Evolutionary conservation across 495 filamentous ascomycete species (phyloP).

Genomic region (Hypoxylon subgilvum): DNA sequence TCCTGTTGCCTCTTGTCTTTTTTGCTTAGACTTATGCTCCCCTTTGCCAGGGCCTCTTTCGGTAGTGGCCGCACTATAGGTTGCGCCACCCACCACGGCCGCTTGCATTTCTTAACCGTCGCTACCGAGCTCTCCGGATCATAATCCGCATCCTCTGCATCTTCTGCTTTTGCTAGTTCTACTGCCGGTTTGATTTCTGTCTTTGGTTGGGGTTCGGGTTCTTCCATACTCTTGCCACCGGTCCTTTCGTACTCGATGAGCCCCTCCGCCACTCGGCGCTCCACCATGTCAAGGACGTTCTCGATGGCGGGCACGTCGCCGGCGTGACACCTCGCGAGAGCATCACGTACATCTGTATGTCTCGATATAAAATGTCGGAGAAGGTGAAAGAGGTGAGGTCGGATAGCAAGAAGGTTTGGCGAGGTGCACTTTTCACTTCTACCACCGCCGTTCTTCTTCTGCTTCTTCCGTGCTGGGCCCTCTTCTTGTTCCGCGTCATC

Average conservation of each 20-base stretch:
- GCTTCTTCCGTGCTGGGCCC: slow-evolving; percentile 62
- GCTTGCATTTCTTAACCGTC: slow-evolving; percentile 70
- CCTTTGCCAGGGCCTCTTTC: slow-evolving; percentile 83
- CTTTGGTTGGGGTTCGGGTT: slow-evolving; percentile 46
- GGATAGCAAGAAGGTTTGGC: slow-evolving; percentile 82
- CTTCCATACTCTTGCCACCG: slow-evolving; percentile 61
- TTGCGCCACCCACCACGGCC: slow-evolving; percentile 93
- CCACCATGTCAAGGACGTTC: slow-evolving; percentile 61
- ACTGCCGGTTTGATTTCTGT: slow-evolving; percentile 36
- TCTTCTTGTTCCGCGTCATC: slow-evolving; percentile 44
- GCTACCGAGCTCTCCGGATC: slow-evolving; percentile 65
- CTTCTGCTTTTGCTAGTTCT: slow-evolving; percentile 27
- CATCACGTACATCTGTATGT: slow-evolving; percentile 81
- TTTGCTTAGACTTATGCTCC: slow-evolving; percentile 70
- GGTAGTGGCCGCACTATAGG: slow-evolving; percentile 87
- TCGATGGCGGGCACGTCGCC: slow-evolving; percentile 76
- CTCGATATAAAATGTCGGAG: slow-evolving; percentile 77
- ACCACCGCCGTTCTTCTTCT: slow-evolving; percentile 56
- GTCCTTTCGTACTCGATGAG: slow-evolving; percentile 71
- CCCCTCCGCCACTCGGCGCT: slow-evolving; percentile 72
- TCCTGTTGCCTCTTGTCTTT: slow-evolving; percentile 53
- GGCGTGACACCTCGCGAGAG: slow-evolving; percentile 67
- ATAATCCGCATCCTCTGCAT: slow-evolving; percentile 26
- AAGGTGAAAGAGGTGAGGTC: slow-evolving; percentile 91
- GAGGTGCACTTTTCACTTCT: slow-evolving; percentile 59